Base-by-base conservation (phyloP, 2,329 filamentous ascomycete species). In the Hypomyces rosellus region DNA sequence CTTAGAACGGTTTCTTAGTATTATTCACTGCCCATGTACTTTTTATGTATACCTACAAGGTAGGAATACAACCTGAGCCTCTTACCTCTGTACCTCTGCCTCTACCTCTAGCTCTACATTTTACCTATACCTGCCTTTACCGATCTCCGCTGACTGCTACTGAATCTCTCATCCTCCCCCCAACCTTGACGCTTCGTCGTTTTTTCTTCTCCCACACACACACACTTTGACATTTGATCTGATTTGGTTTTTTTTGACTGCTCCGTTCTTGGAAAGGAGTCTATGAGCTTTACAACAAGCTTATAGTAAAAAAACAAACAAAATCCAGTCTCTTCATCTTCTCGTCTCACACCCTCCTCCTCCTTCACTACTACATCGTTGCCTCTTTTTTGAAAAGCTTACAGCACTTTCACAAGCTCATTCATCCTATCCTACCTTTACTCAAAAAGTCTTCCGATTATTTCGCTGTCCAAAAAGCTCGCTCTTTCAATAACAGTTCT, bases 181-280 rank as follows among this genome's bases (percentile, higher is more conserved):
- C 25, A 30, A 30, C 25, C 25, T 30, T 30, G 25, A 30, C 25
- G 25, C 25, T 30, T 30, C 25, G 25, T 30, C 25, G 25, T 30
- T 30, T 30, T 30, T 30, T 11, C 25, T 14, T 53, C 40, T 54
- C 49, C 45, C 52, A 54, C 36, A 51, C 48, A 40, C 46, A 45
- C 22, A 47, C 51, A 43, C n/a, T 25, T 30, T 30, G 25, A 30
- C 25, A 30, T 30, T 30, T 30, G 25, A 30, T 30, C 8, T 11
- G 25, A 6, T 30, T 20, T 5, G 3, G 3, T 20, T 20, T 30
- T 30, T 30, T 30, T 30, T 30, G 4, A 30, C 48, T 20, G 13
- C 33, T 49, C 41, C 37, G 40, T 43, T 20, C 25, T 30, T 38
- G 18, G 30, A 16, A 30, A 33, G n/a, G 16, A 34, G 30, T 40